A percentile compares a stretch with the other conserved stretches of the same genome.
phyloP scores from a whole-genome alignment of 176 grass and related monocot species.

The Oryza punctata region DNA sequence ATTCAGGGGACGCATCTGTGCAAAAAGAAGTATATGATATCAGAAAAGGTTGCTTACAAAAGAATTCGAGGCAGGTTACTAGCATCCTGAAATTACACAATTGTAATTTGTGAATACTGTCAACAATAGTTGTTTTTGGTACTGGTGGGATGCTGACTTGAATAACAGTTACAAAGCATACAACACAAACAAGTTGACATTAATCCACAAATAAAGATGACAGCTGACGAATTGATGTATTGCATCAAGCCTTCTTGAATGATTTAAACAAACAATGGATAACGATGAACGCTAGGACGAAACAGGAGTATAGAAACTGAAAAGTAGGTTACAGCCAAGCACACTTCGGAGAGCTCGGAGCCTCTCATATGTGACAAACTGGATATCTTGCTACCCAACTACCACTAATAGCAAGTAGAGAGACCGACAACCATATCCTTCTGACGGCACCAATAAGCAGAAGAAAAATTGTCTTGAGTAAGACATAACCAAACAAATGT shows the following conservation, averaged over 20 bases:
- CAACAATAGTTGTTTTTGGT: not conserved
- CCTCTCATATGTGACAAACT: conserved; percentile 29
- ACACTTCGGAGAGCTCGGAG: not conserved
- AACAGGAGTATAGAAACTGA: conserved; percentile 26
- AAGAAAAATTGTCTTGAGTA: not conserved
- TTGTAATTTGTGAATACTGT: not conserved
- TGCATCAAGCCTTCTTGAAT: not conserved
- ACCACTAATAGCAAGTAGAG: conserved; percentile 16
- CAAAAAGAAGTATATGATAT: not conserved
- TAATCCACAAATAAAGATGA: not conserved
- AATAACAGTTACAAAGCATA: not conserved
- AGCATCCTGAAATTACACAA: not conserved
- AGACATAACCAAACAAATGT: not conserved
- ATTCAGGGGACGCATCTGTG: not conserved
- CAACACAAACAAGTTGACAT: not conserved
- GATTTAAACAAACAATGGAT: conserved; percentile 8
- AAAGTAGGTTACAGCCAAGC: conserved; percentile 12
- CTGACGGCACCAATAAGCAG: conserved; percentile 8
- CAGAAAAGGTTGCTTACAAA: not conserved
- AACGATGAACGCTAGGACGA: conserved; percentile 16
- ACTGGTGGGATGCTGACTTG: not conserved
- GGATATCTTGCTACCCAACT: conserved; percentile 27
- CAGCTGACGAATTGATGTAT: not conserved
- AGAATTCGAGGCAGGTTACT: not conserved
- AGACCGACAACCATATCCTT: conserved; percentile 17